Evolutionary conservation across 805 yeast genomes (phyloP).

Genomic region (Zygosaccharomyces lentus): DNA sequence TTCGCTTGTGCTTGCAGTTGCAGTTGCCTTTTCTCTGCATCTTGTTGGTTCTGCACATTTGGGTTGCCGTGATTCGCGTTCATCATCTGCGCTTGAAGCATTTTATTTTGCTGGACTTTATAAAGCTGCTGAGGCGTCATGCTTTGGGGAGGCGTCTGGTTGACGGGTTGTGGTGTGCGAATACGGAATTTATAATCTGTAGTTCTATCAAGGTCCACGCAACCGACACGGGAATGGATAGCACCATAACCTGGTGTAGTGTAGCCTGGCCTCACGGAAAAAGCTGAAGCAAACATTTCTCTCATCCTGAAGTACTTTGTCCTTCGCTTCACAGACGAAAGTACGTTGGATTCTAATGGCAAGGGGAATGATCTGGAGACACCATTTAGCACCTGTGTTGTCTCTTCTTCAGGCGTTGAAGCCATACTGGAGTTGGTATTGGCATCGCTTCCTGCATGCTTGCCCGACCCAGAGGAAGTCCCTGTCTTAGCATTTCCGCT

Average conservation of each 20-base stretch:
- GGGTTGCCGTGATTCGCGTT: slow-evolving; percentile 16
- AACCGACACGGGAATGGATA: slow-evolving; percentile 59
- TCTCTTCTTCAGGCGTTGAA: slow-evolving; percentile 86
- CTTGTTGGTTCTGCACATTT: slow-evolving; percentile 20
- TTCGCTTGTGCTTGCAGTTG: slow-evolving; percentile 11
- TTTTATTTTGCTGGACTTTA: slow-evolving; percentile 25
- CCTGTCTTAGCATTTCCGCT: slow-evolving; percentile 5
- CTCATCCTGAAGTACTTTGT: slow-evolving; percentile 79
- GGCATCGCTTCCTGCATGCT: slow-evolving; percentile 7
- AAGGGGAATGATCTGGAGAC: slow-evolving; percentile 73
- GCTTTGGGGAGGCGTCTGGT: slow-evolving; percentile 20
- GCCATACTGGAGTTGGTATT: slow-evolving; percentile 27
- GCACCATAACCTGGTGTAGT: slow-evolving; percentile 59
- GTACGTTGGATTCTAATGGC: slow-evolving; percentile 74
- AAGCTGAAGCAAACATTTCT: slow-evolving; percentile 88
- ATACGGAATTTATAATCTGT: slow-evolving; percentile 57
- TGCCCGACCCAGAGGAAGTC: slow-evolving; percentile 3
- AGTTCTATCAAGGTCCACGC: slow-evolving; percentile 67
- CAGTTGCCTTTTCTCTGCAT: slow-evolving; percentile 19
- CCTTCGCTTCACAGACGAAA: slow-evolving; percentile 66
- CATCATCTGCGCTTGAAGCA: slow-evolving; percentile 30
- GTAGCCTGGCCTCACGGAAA: slow-evolving; percentile 31
- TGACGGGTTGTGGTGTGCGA: slow-evolving; percentile 43
- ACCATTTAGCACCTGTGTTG: slow-evolving; percentile 86
- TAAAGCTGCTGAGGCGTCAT: slow-evolving; percentile 27